These are phyloP conservation scores for Cicer cuneatum DNA, from an alignment of 306 rosid genomes.

Conservation along the genomic window DNA sequence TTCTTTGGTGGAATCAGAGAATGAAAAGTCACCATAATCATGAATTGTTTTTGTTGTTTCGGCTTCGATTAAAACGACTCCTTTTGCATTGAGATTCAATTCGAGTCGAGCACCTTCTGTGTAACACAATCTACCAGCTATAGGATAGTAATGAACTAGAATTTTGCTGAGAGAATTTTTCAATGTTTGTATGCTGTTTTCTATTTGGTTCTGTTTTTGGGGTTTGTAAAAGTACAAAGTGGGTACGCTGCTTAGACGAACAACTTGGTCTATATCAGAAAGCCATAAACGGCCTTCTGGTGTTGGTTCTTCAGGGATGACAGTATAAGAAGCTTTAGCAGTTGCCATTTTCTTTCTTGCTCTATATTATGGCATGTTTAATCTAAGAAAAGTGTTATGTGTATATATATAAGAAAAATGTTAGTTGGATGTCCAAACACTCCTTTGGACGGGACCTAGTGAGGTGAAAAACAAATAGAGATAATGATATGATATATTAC, in stretches of 20 bases:
- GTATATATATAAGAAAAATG: too few relatives aligned
- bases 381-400: too few relatives aligned
- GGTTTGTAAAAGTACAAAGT: slow-evolving; percentile 22
- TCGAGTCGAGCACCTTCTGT: background rate
- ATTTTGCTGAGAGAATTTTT: slow-evolving; percentile 16
- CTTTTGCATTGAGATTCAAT: slow-evolving; percentile 32
- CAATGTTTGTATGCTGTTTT: background rate
- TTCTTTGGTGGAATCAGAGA: slow-evolving; percentile 3
- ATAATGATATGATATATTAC: too few relatives aligned
- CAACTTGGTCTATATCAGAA: slow-evolving; percentile 14
- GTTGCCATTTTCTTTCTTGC: background rate
- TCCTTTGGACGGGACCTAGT: too few relatives aligned
- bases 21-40: slow-evolving; percentile 43
- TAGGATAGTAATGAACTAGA: slow-evolving; percentile 40
- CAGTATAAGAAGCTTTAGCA: background rate
- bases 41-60: background rate
- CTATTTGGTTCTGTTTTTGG: background rate
- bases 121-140: slow-evolving; percentile 33
- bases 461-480: too few relatives aligned
- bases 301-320: slow-evolving; percentile 8
- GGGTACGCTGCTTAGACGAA: background rate
- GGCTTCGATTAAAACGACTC: slow-evolving; percentile 21
- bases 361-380: too few relatives aligned
- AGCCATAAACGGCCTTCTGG: slow-evolving; percentile 9
- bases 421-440: too few relatives aligned